Percentiles rank a stretch among this genome's conserved stretches.
Evolutionary conservation across 495 filamentous ascomycete species (phyloP).

Genomic region (Penicillium egyptiacum): DNA sequence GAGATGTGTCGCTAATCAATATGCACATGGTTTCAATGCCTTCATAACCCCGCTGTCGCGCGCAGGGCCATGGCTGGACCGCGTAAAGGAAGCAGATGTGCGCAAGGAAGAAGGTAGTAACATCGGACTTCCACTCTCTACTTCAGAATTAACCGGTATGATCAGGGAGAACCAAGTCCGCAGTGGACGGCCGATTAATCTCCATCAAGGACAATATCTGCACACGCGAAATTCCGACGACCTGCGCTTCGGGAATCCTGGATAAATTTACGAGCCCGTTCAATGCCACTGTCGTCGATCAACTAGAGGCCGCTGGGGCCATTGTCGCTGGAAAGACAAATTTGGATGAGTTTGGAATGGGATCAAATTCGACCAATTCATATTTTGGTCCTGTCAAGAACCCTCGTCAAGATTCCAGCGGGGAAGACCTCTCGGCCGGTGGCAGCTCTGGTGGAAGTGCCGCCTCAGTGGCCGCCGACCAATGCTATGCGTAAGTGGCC

Average conservation of each 20-base stretch:
- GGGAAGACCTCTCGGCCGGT: slow-evolving; percentile 63
- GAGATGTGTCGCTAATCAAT: slow-evolving; percentile 49
- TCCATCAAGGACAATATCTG: slow-evolving; percentile 92
- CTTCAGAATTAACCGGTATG: slow-evolving; percentile 4
- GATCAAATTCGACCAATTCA: slow-evolving; percentile 81
- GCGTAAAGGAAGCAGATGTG: slow-evolving; percentile 40
- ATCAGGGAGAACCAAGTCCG: slow-evolving; percentile 36
- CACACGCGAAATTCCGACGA: slow-evolving; percentile 66
- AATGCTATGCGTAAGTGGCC: slow-evolving; percentile 61
- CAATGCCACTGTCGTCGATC: slow-evolving; percentile 76
- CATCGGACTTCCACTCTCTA: not conserved
- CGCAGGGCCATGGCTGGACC: slow-evolving; percentile 34
- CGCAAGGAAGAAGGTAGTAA: slow-evolving; percentile 39
- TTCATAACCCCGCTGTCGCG: slow-evolving; percentile 45
- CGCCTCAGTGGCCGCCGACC: slow-evolving; percentile 70
- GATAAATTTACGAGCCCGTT: slow-evolving; percentile 71
- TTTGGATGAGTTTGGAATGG: slow-evolving; percentile 98
- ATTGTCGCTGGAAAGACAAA: slow-evolving; percentile 78
- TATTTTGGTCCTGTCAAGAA: slow-evolving; percentile 65
- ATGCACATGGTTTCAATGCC: slow-evolving; percentile 43
- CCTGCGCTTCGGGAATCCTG: slow-evolving; percentile 79
- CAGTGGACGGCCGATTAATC: slow-evolving; percentile 56
- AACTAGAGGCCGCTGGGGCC: slow-evolving; percentile 64
- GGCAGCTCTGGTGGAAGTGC: slow-evolving; percentile 96
- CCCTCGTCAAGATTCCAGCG: slow-evolving; percentile 23